Conservation (phyloP, 129 eudicot species). For the Helianthus tuberosus region DNA sequence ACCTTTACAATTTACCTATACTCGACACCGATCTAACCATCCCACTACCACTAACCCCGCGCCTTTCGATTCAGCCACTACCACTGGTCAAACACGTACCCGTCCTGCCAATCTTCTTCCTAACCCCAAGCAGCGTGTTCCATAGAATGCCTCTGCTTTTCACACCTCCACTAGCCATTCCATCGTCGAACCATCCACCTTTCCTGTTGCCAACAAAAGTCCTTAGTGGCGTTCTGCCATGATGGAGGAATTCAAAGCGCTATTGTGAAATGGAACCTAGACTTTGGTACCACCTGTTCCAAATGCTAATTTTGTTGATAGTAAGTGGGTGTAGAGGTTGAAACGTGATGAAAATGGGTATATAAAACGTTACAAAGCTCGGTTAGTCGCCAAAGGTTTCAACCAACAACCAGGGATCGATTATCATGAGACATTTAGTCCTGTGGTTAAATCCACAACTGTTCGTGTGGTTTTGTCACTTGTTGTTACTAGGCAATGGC, state of each 20-base stretch:
- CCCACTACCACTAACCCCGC: too few relatives aligned
- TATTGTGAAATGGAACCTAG: neutral
- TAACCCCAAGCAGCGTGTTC: too few relatives aligned
- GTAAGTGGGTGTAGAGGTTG: neutral
- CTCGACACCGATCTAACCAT: too few relatives aligned
- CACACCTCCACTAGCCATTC: neutral
- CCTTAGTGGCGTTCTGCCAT: neutral
- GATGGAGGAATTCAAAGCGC: neutral
- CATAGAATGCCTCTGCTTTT: neutral
- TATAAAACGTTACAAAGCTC: neutral
- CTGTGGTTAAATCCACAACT: neutral
- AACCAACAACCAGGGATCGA: neutral
- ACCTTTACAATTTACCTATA: too few relatives aligned
- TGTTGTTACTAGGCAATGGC: neutral
- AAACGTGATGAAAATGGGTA: neutral
- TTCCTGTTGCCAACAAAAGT: neutral
- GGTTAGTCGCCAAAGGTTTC: neutral
- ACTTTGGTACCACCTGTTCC: neutral
- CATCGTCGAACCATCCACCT: neutral
- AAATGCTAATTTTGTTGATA: neutral
- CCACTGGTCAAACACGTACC: too few relatives aligned
- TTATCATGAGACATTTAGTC: neutral
- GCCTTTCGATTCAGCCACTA: too few relatives aligned
- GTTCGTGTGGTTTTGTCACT: neutral
- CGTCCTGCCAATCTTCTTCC: too few relatives aligned